Evolutionary conservation across 768 basidiomycete genomes (phyloP).

Genomic region (Leccinum sublutescens): DNA sequence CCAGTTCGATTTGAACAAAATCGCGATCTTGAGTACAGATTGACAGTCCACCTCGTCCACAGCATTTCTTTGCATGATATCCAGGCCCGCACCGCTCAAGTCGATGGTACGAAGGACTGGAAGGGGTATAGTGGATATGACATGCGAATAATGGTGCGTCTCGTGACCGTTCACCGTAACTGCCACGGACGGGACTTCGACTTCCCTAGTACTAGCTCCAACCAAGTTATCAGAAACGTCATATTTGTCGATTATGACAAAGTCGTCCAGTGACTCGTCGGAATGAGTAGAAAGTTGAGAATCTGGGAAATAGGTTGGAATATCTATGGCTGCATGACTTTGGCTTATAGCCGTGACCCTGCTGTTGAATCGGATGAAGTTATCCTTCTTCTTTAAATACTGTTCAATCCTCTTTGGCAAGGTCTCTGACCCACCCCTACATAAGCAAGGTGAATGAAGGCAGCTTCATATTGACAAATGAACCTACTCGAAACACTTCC

Average conservation of each 20-base stretch:
- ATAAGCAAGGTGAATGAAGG: background rate
- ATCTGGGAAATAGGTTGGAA: background rate
- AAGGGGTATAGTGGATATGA: background rate
- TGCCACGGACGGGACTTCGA: conserved; percentile 1
- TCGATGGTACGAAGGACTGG: too few relatives aligned
- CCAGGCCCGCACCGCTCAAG: too few relatives aligned
- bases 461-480: background rate
- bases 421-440: conserved; percentile 6
- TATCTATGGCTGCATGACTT: background rate
- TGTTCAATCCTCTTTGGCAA: conserved; percentile 7
- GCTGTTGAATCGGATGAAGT: background rate
- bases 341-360: conserved; percentile 7
- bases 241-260: background rate
- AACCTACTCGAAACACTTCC: conserved; percentile 13
- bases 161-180: conserved; percentile 10
- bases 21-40: too few relatives aligned
- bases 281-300: background rate
- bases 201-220: background rate
- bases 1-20: too few relatives aligned
- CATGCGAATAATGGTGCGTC: conserved; percentile 11
- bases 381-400: background rate
- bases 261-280: background rate
- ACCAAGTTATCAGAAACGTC: background rate
- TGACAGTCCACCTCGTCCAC: too few relatives aligned
- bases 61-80: too few relatives aligned